Evolutionary conservation across 495 filamentous ascomycete species (phyloP).

Genomic region (Astrothelium macrocarpum): DNA sequence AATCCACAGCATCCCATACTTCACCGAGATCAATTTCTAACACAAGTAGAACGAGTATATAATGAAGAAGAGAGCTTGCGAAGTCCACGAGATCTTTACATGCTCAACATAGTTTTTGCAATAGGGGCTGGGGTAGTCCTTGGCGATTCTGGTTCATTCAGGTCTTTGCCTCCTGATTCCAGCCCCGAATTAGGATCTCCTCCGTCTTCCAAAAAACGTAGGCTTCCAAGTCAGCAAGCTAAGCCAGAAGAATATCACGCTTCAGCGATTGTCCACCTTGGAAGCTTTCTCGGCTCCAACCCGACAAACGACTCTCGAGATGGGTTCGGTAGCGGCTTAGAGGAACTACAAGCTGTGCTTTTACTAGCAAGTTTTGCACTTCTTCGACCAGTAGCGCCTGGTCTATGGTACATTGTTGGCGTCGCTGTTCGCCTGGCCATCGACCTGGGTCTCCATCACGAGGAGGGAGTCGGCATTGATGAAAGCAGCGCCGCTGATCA

Average conservation of each 20-base stretch:
- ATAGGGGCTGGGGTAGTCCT: conserved; percentile 91
- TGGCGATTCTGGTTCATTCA: conserved; percentile 26
- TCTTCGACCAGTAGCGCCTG: conserved; percentile 80
- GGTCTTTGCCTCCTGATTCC: conserved; percentile 10
- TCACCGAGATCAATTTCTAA: conserved; percentile 77
- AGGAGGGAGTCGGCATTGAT: conserved; percentile 70
- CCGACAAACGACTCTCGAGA: conserved; percentile 43
- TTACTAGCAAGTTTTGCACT: conserved; percentile 85
- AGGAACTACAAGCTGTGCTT: conserved; percentile 87
- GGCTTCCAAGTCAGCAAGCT: conserved; percentile 53
- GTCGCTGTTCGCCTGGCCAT: conserved; percentile 84
- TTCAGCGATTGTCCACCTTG: conserved; percentile 81
- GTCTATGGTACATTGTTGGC: conserved; percentile 94
- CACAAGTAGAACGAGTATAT: conserved; percentile 73
- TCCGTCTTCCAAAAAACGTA: conserved; percentile 41
- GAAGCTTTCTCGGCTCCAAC: conserved; percentile 69
- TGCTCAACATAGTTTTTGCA: conserved; percentile 95
- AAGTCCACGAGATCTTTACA: conserved; percentile 75
- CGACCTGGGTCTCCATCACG: conserved; percentile 86
- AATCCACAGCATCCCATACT: conserved; percentile 93
- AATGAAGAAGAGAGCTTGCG: conserved; percentile 54
- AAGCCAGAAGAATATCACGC: conserved; percentile 96
- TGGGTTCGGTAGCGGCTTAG: conserved; percentile 67
- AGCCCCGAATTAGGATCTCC: conserved; percentile 22
- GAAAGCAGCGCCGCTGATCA: conserved; percentile 15